Conservation (phyloP, 768 basidiomycete genomes). For the Lentinula detonsa region DNA sequence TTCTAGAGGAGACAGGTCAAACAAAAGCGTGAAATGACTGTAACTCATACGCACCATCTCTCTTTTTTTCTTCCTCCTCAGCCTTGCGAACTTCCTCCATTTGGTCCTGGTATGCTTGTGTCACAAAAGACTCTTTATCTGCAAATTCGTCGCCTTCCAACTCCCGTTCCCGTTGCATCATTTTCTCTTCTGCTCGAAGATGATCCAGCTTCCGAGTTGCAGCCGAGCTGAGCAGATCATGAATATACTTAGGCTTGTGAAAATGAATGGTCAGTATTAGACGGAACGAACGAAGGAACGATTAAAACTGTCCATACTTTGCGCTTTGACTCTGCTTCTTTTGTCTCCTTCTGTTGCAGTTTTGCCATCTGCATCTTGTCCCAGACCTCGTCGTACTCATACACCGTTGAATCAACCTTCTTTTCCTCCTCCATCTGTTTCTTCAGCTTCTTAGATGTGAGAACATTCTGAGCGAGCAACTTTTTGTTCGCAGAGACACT, state of each 20-base stretch:
- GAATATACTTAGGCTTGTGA: constrained; percentile 88
- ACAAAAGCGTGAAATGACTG: background rate
- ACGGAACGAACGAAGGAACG: constrained; percentile 30
- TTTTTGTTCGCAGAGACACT: constrained; percentile 45
- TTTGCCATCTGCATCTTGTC: constrained; percentile 93
- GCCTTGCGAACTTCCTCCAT: constrained; percentile 87
- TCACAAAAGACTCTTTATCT: constrained; percentile 96
- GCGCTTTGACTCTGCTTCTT: constrained; percentile 71
- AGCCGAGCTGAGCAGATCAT: constrained; percentile 69
- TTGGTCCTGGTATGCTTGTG: constrained; percentile 94
- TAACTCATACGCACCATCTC: constrained; percentile 64
- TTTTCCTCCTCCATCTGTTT: constrained; percentile 77
- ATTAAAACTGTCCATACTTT: constrained; percentile 50
- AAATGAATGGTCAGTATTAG: constrained; percentile 2
- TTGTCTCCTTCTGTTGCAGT: constrained; percentile 61
- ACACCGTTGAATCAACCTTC: constrained; percentile 75
- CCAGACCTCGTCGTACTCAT: constrained; percentile 95
- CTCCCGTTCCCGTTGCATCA: constrained; percentile 91
- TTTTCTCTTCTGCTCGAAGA: constrained; percentile 94
- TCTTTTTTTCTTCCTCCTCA: constrained; percentile 85
- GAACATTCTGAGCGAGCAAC: constrained; percentile 51
- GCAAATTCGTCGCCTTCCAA: constrained; percentile 88
- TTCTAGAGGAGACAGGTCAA: constrained; percentile 26
- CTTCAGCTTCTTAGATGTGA: constrained; percentile 56
- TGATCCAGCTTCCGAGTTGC: constrained; percentile 86